Base-by-base conservation (phyloP, 331 rosid genomes). In the Acacia pycnantha region DNA sequence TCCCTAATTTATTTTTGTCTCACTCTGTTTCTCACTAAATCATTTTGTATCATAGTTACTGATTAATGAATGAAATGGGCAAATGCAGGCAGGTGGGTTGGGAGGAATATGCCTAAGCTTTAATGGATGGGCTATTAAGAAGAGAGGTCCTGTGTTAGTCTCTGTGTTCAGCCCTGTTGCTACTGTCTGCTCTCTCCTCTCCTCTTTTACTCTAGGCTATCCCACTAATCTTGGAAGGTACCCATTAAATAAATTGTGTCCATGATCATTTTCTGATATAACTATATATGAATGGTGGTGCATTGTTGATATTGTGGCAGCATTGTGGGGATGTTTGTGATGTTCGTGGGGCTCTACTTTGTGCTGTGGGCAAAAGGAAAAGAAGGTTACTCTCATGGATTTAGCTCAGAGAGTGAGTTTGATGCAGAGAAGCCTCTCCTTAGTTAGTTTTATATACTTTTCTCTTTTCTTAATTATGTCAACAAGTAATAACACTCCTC, bases 341-440 rank as follows among this genome's bases (percentile, higher is more conserved):
- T 95, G 98, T 95, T 95, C 88, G 85, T 75, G 53, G 98, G 98
- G 40, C 92, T 95, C 27, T 95, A 95, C 86, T 86, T 89, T 66
- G 94, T 93, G 86, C 97, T 95, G 18, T 95, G 98, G 98, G 97
- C 98, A 5, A 93, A 95, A 88, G 93, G 93, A 33, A 95, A 90
- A 85, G 98, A 95, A 88, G 85, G 86, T 14, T 77, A 78, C 41
- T 53, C 61, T 44, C 22, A 33, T 58, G 77, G 44, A 31, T 70
- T 79, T 79, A 48, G 73, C 83, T 61, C 72, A 22, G 88, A 84
- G 70, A 86, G 87, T 86, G 97, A 91, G 84, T 84, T 80, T 58
- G 97, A 90, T 70, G 85, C 88, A 53, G 88, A 88, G 91, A 91
- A 93, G 89, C 95, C 98, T 89, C 97, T 94, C 41, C 86, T 94